Conservation (phyloP, 2,329 filamentous ascomycete species). For the Tolypocladium cylindrosporum region DNA sequence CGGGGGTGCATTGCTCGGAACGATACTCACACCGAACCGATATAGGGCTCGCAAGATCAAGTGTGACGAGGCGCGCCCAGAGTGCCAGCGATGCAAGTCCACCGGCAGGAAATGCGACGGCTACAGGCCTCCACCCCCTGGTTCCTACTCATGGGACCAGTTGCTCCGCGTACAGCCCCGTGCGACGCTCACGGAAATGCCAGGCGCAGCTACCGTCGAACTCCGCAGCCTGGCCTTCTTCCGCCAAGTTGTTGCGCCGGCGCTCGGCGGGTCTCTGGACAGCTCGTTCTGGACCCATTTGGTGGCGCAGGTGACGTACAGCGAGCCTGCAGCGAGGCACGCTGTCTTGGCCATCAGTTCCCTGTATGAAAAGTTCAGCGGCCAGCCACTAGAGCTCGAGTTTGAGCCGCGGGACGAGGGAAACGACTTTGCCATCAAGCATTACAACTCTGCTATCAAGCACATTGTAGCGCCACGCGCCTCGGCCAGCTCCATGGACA, state of each 20-base stretch:
- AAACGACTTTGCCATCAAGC: slow-evolving; percentile 23
- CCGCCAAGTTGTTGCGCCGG: slow-evolving; percentile 23
- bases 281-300: slow-evolving; percentile 31
- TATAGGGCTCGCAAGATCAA: slow-evolving; percentile 44
- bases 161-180: slow-evolving; percentile 17
- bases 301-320: slow-evolving; percentile 24
- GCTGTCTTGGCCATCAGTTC: slow-evolving; percentile 28
- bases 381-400: slow-evolving; percentile 6
- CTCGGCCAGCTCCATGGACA: slow-evolving; percentile 13
- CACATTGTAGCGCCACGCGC: slow-evolving; percentile 14
- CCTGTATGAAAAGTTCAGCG: slow-evolving; percentile 21
- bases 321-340: slow-evolving; percentile 26
- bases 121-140: slow-evolving; percentile 28
- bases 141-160: slow-evolving; percentile 22
- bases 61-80: slow-evolving; percentile 44
- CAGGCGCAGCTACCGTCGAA: slow-evolving; percentile 11
- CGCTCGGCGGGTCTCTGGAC: slow-evolving; percentile 23
- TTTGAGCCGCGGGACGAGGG: neutral
- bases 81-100: slow-evolving; percentile 38
- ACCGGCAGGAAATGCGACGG: slow-evolving; percentile 46
- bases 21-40: neutral
- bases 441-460: slow-evolving; percentile 31
- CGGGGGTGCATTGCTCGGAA: too few species aligned
- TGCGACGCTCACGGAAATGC: slow-evolving; percentile 8
- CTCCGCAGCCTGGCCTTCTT: slow-evolving; percentile 27